Conservation (phyloP, 2,329 filamentous ascomycete genomes). For the Coniella vitis region DNA sequence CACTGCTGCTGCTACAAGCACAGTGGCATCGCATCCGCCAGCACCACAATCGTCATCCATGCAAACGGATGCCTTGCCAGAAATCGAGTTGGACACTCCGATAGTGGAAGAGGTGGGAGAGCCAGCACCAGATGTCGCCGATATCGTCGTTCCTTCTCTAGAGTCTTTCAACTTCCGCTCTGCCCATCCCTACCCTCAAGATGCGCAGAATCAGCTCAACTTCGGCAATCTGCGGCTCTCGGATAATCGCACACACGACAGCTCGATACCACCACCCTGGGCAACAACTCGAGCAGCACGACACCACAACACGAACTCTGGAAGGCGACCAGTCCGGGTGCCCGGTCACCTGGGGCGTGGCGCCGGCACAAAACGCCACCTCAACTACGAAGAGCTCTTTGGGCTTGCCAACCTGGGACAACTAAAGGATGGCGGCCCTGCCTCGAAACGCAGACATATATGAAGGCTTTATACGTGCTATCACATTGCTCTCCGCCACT, state of each 20-base stretch:
- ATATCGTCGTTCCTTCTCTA: constrained; percentile 46
- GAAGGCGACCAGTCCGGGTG: constrained; percentile 6
- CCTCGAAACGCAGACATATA: constrained; percentile 3
- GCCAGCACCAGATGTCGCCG: constrained; percentile 22
- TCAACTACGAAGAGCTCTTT: constrained; percentile 22
- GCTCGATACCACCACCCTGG: constrained; percentile 23
- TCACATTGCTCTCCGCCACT: background rate
- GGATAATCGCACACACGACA: constrained; percentile 38
- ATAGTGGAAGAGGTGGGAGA: constrained; percentile 12
- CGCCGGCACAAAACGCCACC: constrained; percentile 18
- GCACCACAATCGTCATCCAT: constrained; percentile 18
- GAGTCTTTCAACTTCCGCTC: constrained; percentile 67
- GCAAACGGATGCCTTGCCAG: constrained; percentile 28
- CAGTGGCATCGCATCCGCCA: background rate
- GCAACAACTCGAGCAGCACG: constrained; percentile 18
- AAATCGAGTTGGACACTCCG: constrained; percentile 27
- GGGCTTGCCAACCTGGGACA: background rate
- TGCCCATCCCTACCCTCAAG: constrained; percentile 50
- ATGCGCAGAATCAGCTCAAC: constrained; percentile 44
- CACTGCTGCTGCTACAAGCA: background rate
- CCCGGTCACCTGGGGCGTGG: constrained; percentile 17
- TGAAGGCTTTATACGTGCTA: background rate
- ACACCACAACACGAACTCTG: background rate
- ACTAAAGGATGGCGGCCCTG: background rate
- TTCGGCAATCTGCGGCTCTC: constrained; percentile 55